Conservation (phyloP, 495 filamentous ascomycete species). For the Trichodelitschia bisporula region DNA sequence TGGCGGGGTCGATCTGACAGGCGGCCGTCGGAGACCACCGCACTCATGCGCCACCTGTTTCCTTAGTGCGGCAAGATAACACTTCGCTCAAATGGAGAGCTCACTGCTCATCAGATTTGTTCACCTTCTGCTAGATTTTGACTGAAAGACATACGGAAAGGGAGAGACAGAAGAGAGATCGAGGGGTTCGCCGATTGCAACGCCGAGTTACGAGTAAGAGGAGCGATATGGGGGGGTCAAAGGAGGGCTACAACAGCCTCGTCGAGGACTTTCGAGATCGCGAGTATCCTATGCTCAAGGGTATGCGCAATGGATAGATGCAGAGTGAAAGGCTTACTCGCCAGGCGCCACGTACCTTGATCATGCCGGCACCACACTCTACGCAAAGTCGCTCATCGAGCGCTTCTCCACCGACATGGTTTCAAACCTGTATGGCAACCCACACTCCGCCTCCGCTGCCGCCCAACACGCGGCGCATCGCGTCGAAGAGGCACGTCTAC, state of each 20-base stretch:
- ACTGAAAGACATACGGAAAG: too few species aligned
- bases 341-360: slow-evolving; percentile 65
- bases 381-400: slow-evolving; percentile 60
- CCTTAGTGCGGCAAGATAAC: too few species aligned
- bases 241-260: slow-evolving; percentile 28
- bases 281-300: slow-evolving; percentile 71
- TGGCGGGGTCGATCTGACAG: too few species aligned
- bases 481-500: slow-evolving; percentile 51
- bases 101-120: too few species aligned
- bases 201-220: too few species aligned
- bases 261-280: slow-evolving; percentile 41
- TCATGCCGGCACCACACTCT: slow-evolving; percentile 73
- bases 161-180: too few species aligned
- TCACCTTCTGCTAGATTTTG: too few species aligned
- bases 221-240: too few species aligned
- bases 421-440: slow-evolving; percentile 65
- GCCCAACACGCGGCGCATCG: slow-evolving; percentile 51
- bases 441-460: slow-evolving; percentile 64
- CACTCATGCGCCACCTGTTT: too few species aligned
- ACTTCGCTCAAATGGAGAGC: too few species aligned
- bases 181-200: too few species aligned
- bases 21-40: too few species aligned
- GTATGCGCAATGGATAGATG: slow-evolving; percentile 19
- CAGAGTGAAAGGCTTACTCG: not conserved
- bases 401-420: slow-evolving; percentile 51